phyloP scores from a whole-genome alignment of 2,329 filamentous ascomycete species.

The Penicillium sp. region DNA sequence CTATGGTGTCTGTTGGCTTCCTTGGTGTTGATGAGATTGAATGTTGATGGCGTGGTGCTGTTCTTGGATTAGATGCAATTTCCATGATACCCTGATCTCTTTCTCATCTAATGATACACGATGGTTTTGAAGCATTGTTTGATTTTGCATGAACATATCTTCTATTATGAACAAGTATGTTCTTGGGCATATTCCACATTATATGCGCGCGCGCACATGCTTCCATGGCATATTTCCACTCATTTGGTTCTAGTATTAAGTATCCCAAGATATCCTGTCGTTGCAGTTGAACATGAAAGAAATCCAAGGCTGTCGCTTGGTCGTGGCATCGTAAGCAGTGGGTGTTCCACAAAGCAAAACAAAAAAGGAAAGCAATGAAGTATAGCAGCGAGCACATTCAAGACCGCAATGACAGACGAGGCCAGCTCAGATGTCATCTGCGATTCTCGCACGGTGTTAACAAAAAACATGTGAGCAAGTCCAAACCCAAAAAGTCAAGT shows the following conservation, averaged over 20 bases:
- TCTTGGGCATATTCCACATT: no score
- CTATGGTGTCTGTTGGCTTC: slow-evolving; percentile 7
- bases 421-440: slow-evolving; percentile 16
- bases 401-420: slow-evolving; percentile 6
- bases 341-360: slow-evolving; percentile 1
- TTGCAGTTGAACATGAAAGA: no score
- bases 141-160: no score
- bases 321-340: slow-evolving; percentile 20
- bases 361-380: slow-evolving; percentile 1
- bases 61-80: no score
- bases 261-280: no score
- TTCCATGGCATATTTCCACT: no score
- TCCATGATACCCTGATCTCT: background rate
- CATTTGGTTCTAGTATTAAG: no score
- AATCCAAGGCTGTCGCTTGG: no score
- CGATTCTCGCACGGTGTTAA: background rate
- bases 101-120: background rate
- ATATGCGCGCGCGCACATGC: no score
- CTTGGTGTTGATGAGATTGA: slow-evolving; percentile 2
- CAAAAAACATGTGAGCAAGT: background rate
- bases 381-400: background rate
- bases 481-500: no score
- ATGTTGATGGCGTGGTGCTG: background rate
- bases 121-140: no score
- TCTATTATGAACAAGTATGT: no score